Base-by-base conservation (phyloP, 108 stramenopile species). In the Pseudonitzschia pungens region DNA sequence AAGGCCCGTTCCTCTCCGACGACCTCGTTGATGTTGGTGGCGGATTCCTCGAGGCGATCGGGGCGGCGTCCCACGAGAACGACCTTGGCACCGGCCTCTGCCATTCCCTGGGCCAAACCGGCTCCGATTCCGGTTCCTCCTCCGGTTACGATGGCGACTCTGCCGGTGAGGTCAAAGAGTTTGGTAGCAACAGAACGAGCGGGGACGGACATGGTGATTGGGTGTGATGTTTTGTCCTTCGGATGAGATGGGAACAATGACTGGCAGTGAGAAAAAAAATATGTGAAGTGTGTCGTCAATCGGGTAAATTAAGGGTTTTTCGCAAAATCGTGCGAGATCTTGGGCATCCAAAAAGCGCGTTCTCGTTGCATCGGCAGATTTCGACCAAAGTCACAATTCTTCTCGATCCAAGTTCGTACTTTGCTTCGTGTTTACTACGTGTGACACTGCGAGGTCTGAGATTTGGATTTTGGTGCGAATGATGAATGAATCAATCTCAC, bases 131-230 rank as follows among this genome's bases (percentile, higher is more conserved):
- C 89, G 50, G 78, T 81, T n/a, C 83, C 80, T 5, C 87, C 87
- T 36, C 89, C 89, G 4, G 87, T 86, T 0, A 90, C 86, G 31
- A 87, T 56, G 36, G 85, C 89, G 27, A 86, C 78, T 59, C 86
- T 84, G 12, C 87, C 86, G 32, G 67, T 64, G 21, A 90, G 48
- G 33, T 73, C 73, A 65, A 73, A 73, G 7, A 73, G 73, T 48
- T 67, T 67, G 29, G 29, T 67, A 6, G 66, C 50, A n/a, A 67
- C 50, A 83, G 27, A 60, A 41, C 71, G 45, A 14, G 43, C 65
- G 11, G 26, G 8, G 36, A 21, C 33, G 45, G 45, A 44, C 33
- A 67, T 28, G 66, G n/a, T n/a, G 64, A 65, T 41, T 11, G 57
- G 0, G 57, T 26, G n/a, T 58, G 14, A 11, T 27, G 14, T 21